Percentiles rank a stretch among this genome's conserved stretches.
phyloP scores from a whole-genome alignment of 2,329 filamentous ascomycete genomes.

The Colletotrichum trifolii region DNA sequence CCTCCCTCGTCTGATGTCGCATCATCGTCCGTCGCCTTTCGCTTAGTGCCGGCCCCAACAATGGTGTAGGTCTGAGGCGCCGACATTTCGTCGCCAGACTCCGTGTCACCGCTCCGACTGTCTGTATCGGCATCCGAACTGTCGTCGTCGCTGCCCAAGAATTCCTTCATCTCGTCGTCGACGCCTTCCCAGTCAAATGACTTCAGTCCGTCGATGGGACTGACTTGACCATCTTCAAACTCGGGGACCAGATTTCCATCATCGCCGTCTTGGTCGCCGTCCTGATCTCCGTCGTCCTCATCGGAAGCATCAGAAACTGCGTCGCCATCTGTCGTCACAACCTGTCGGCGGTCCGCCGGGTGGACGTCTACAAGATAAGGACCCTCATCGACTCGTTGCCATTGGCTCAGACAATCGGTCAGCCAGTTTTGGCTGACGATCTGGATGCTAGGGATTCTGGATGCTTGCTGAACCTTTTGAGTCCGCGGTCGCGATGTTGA shows the following conservation, averaged over 20 bases:
- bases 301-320: slow-evolving; percentile 40
- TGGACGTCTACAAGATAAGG: slow-evolving; percentile 83
- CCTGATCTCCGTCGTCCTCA: slow-evolving; percentile 47
- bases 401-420: slow-evolving; percentile 83
- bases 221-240: slow-evolving; percentile 56
- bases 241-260: slow-evolving; percentile 62
- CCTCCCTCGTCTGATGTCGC: slow-evolving; percentile 40
- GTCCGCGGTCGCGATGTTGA: slow-evolving; percentile 80
- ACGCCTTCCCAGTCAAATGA: slow-evolving; percentile 71
- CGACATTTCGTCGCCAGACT: slow-evolving; percentile 35
- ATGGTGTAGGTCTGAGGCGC: slow-evolving; percentile 24
- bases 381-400: slow-evolving; percentile 82
- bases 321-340: slow-evolving; percentile 44
- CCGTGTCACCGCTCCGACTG: slow-evolving; percentile 35
- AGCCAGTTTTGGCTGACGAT: slow-evolving; percentile 96
- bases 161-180: slow-evolving; percentile 81
- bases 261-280: slow-evolving; percentile 52
- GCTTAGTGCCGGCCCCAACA: slow-evolving; percentile 28
- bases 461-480: slow-evolving; percentile 89
- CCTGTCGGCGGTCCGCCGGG: slow-evolving; percentile 68
- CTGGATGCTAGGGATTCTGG: slow-evolving; percentile 81
- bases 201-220: slow-evolving; percentile 66
- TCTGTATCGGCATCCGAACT: slow-evolving; percentile 54
- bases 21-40: slow-evolving; percentile 40
- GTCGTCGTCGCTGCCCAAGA: slow-evolving; percentile 69